Conservation (phyloP, 2,329 filamentous ascomycete genomes). For the Geosmithia putterillii region DNA sequence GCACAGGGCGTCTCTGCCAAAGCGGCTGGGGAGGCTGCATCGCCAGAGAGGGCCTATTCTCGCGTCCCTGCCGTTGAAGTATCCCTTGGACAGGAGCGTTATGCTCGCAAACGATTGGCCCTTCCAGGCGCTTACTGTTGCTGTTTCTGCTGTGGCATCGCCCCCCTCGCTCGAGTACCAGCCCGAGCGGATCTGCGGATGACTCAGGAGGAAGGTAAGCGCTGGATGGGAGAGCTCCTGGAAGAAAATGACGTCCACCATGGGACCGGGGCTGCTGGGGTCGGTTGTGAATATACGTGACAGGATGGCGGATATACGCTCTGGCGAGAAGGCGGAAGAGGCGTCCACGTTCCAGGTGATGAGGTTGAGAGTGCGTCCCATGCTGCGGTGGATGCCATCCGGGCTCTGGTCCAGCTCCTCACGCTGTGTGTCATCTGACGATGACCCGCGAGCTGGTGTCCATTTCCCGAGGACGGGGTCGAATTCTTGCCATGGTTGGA, state of each 20-base stretch:
- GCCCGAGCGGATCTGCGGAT: constrained; percentile 11
- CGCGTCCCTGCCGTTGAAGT: constrained; percentile 7
- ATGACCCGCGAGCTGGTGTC: neutral
- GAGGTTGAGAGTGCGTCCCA: constrained; percentile 7
- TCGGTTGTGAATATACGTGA: too few relatives aligned
- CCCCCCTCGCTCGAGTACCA: constrained; percentile 19
- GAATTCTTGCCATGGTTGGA: constrained; percentile 1
- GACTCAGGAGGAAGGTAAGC: constrained; percentile 10
- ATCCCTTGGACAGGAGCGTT: constrained; percentile 13
- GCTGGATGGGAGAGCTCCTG: constrained; percentile 17
- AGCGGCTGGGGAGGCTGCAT: constrained; percentile 16
- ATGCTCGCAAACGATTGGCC: constrained; percentile 12
- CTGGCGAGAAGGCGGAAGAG: constrained; percentile 3
- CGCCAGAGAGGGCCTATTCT: constrained; percentile 17
- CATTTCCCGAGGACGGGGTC: neutral
- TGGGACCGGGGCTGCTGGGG: constrained; percentile 3
- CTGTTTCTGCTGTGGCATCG: too few relatives aligned
- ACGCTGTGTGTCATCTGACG: neutral
- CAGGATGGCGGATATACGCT: constrained; percentile 14
- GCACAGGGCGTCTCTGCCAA: constrained; percentile 19
- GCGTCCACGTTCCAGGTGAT: constrained; percentile 20
- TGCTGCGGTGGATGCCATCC: neutral
- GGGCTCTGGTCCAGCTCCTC: neutral
- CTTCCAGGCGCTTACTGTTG: too few relatives aligned
- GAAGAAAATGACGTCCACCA: constrained; percentile 18